These are phyloP conservation scores for Salmacisia buchloeana DNA, from an alignment of 1,284 basidiomycete genomes.

Conservation along the genomic window DNA sequence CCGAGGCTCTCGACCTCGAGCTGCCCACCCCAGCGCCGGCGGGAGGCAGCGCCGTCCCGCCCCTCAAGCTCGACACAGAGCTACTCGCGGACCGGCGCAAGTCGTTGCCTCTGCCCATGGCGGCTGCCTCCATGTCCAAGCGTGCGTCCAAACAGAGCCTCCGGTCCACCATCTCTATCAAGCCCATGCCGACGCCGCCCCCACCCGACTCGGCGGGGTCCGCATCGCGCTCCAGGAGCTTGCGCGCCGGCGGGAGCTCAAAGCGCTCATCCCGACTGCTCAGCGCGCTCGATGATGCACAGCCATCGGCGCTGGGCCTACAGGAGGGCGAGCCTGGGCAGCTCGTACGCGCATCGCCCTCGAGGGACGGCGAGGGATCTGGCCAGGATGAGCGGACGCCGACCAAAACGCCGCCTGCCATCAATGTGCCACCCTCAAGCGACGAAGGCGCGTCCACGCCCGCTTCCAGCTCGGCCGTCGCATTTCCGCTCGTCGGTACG, in stretches of 20 bases:
- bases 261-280: no score
- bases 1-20: not conserved
- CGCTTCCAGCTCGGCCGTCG: no score
- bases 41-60: not conserved
- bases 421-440: no score
- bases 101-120: not conserved
- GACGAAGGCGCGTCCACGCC: no score
- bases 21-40: not conserved
- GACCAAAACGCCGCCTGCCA: no score
- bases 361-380: no score
- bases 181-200: not conserved
- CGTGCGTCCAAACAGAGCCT: constrained; percentile 8
- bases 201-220: not conserved
- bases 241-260: not conserved
- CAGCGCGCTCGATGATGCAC: no score
- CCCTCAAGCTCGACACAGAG: not conserved
- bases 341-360: no score
- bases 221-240: not conserved
- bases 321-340: no score
- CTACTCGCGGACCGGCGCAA: not conserved
- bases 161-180: constrained; percentile 6
- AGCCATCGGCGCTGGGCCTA: not conserved
- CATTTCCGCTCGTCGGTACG: no score
- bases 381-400: no score
- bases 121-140: constrained; percentile 1